Conservation (phyloP, 371 early-diverging fungal species). For the Mucor circinelloides region DNA sequence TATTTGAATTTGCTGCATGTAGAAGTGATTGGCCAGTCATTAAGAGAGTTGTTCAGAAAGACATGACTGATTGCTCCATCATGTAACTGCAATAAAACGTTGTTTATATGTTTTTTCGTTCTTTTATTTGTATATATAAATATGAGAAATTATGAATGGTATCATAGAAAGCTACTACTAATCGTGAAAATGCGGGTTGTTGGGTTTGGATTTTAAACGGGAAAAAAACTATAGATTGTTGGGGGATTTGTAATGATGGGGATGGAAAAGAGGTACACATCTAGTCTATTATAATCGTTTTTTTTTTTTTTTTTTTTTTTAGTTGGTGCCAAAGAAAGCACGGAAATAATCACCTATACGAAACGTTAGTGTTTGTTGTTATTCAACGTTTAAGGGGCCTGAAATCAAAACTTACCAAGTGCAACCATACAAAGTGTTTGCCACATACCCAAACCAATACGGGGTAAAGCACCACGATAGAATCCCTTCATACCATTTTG, state of each 20-base stretch:
- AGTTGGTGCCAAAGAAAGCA: slow-evolving; percentile 35
- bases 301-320: slow-evolving; percentile 11
- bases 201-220: slow-evolving; percentile 5
- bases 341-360: slow-evolving; percentile 39
- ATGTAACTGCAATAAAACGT: slow-evolving; percentile 47
- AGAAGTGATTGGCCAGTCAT: slow-evolving; percentile 89
- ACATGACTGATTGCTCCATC: slow-evolving; percentile 64
- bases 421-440: slow-evolving; percentile 97
- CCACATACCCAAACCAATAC: slow-evolving; percentile 92
- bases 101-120: slow-evolving; percentile 7
- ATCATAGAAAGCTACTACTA: not conserved
- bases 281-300: not conserved
- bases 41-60: slow-evolving; percentile 81
- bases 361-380: not conserved
- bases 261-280: not conserved
- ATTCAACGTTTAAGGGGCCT: not conserved
- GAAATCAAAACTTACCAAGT: slow-evolving; percentile 50
- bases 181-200: not conserved
- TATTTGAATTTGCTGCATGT: slow-evolving; percentile 88
- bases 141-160: slow-evolving; percentile 4
- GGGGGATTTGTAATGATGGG: not conserved
- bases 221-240: slow-evolving; percentile 4
- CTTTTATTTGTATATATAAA: slow-evolving; percentile 2
- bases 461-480: slow-evolving; percentile 92
- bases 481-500: slow-evolving; percentile 90